Base-by-base conservation (phyloP, 1,139 yeast genomes). In the Kodamaea plutei region DNA sequence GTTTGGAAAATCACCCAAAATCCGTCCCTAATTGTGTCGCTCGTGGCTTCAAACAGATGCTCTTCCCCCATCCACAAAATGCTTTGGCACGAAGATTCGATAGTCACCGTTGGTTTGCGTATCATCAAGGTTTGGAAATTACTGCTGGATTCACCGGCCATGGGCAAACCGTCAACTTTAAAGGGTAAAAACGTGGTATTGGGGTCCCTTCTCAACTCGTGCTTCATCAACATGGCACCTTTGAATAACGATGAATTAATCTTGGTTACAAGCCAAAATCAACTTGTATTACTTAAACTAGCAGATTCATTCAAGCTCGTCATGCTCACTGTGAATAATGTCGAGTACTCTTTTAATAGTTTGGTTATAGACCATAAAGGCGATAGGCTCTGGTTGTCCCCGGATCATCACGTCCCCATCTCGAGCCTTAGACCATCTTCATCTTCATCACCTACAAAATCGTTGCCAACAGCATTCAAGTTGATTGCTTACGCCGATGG, bases 181-280 rank as follows among this genome's bases (percentile, higher is more conserved):
- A 61, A 64, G 28, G 87, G 88, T 0, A 66, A 79, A 35, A 80
- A 74, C 45, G 76, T 73, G 1, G 58, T 79, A 1, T 52, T 80
- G 29, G 80, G 79, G 0, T 56, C 54, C 8, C 60, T 59, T 26
- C 56, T 76, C 8, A 66, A 66, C 37, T 61, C 67, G 10, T 68
- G 64, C 32, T 79, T 80, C 45, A 58, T 69, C 2, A 58, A 56
- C 15, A 56, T 58, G 2, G 50, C 56, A 14, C 47, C 62, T 11
- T 39, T 70, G 21, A 62, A 60, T 33, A 45, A 40, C n/a, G 61
- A 61, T 18, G 69, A 67, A 29, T 23, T 75, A 3, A 41, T 75
- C 17, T 45, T 76, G 2, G 52, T 67, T 10, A 62, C 78, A 1
- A 69, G 64, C 28, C 43, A 47, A 6, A 71, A 72, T 3, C 70